These are phyloP conservation scores for Alternaria infectoria DNA, from an alignment of 2,329 filamentous ascomycete species.

Conservation along the genomic window DNA sequence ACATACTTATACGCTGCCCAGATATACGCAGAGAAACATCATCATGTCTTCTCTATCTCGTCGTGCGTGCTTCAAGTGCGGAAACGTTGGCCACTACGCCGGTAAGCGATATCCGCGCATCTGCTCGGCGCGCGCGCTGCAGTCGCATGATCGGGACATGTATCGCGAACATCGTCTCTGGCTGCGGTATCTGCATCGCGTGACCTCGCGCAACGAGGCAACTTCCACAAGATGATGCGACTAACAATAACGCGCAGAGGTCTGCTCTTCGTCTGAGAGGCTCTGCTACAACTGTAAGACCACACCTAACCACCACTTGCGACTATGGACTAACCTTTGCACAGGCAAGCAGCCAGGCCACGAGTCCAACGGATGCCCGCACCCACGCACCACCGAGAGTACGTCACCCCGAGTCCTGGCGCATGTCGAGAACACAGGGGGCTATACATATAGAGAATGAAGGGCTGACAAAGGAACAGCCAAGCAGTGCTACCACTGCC, in stretches of 20 bases:
- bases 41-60: slow-evolving; percentile 61
- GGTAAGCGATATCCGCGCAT: slow-evolving; percentile 42
- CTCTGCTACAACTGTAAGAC: slow-evolving; percentile 98
- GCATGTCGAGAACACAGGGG: background rate
- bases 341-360: slow-evolving; percentile 87
- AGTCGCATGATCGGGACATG: slow-evolving; percentile 19
- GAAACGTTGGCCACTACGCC: slow-evolving; percentile 61
- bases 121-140: slow-evolving; percentile 23
- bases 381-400: slow-evolving; percentile 93
- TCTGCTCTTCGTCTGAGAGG: slow-evolving; percentile 96
- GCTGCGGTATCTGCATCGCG: slow-evolving; percentile 24
- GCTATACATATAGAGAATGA: background rate
- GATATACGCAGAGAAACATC: slow-evolving; percentile 41
- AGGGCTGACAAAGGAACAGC: slow-evolving; percentile 57
- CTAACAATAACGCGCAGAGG: slow-evolving; percentile 64
- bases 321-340: slow-evolving; percentile 12
- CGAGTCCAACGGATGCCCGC: slow-evolving; percentile 96
- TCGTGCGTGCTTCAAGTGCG: slow-evolving; percentile 62
- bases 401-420: slow-evolving; percentile 44
- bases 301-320: slow-evolving; percentile 1
- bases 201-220: slow-evolving; percentile 18
- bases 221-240: slow-evolving; percentile 8
- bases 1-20: slow-evolving; percentile 31
- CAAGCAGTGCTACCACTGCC: slow-evolving; percentile 99
- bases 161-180: slow-evolving; percentile 21